These are phyloP conservation scores for Trifolium repens DNA, from an alignment of 306 rosid genomes.

Conservation along the genomic window DNA sequence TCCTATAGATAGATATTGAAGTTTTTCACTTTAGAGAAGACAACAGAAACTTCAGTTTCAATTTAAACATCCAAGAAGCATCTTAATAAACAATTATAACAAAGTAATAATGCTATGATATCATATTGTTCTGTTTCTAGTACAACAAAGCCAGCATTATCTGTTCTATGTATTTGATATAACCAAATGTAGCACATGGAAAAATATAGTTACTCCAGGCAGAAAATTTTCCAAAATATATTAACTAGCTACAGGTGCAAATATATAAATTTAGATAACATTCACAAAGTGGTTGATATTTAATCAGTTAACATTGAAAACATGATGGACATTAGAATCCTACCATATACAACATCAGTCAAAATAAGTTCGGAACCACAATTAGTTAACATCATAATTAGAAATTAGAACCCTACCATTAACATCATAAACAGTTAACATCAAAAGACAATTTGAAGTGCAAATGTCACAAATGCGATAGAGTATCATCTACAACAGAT, in stretches of 20 bases:
- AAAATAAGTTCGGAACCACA: neutral
- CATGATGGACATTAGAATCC: neutral
- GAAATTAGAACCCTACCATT: neutral
- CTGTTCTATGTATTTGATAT: neutral
- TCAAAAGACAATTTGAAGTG: neutral
- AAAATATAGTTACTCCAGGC: neutral
- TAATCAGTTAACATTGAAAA: neutral
- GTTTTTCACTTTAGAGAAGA: neutral
- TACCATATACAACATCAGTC: neutral
- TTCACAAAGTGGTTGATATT: neutral
- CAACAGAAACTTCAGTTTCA: conserved; percentile 1
- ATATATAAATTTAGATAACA: neutral
- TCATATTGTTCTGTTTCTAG: neutral
- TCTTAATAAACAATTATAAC: neutral
- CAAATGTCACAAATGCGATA: neutral
- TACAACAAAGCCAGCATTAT: neutral
- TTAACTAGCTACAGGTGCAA: neutral
- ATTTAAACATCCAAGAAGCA: conserved; percentile 26
- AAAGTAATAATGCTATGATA: neutral
- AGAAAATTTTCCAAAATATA: neutral
- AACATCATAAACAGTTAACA: neutral
- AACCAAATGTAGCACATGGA: neutral
- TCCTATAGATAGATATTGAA: neutral
- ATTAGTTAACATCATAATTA: neutral
- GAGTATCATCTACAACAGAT: neutral